phyloP scores from a whole-genome alignment of 2,329 filamentous ascomycete genomes.

The Coniochaeta pulveracea region DNA sequence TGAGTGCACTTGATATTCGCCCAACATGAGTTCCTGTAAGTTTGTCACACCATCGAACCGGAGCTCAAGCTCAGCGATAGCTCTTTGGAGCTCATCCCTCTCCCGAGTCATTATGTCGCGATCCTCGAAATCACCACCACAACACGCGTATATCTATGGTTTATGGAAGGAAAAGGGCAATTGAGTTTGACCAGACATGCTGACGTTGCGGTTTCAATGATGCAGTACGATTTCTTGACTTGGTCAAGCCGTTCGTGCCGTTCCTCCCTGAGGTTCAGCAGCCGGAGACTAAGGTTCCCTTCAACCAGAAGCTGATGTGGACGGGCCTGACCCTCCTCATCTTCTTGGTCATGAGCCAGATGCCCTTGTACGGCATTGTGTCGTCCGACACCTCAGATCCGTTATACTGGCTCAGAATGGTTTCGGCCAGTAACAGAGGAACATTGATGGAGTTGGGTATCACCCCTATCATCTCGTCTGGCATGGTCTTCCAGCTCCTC shows the following conservation, averaged over 20 bases:
- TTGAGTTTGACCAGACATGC: too few relatives aligned
- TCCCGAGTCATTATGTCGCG: conserved; percentile 2
- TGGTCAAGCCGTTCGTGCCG: conserved; percentile 99
- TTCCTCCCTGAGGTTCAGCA: conserved; percentile 98
- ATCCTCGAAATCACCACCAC: background rate
- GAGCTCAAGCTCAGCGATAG: background rate
- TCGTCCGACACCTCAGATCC: conserved; percentile 98
- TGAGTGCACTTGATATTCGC: conserved; percentile 13
- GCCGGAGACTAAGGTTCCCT: conserved; percentile 95
- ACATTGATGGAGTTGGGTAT: conserved; percentile 95
- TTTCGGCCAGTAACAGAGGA: conserved; percentile 97
- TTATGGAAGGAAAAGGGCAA: conserved; percentile 2
- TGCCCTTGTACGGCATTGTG: conserved; percentile 98
- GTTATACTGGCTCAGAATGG: conserved; percentile 99
- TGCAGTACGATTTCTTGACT: conserved; percentile 94
- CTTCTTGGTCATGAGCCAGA: conserved; percentile 99
- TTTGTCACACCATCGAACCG: conserved; percentile 11
- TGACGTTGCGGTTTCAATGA: conserved; percentile 10
- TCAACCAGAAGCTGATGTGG: conserved; percentile 98
- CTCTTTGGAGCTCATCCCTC: background rate
- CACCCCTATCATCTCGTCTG: conserved; percentile 97
- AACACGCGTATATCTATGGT: conserved; percentile 3
- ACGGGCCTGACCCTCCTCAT: conserved; percentile 89
- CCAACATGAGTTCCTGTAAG: conserved; percentile 46
- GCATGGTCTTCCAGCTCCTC: conserved; percentile 99